Conservation (phyloP, 2,329 filamentous ascomycete species). For the Hypoxylon sp. region DNA sequence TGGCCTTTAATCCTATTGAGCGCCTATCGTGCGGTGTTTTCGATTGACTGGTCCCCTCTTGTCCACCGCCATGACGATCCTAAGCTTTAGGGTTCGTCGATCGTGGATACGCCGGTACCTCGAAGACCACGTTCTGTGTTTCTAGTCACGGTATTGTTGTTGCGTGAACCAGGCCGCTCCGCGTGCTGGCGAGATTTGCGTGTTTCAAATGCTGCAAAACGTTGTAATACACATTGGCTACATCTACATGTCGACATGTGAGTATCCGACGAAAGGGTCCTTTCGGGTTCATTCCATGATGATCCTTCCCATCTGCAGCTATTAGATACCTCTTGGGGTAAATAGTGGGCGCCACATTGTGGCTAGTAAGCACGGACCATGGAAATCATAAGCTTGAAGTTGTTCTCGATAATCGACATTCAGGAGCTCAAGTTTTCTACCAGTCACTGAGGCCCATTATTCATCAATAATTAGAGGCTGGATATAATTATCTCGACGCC, state of each 20-base stretch:
- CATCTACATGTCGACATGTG: slow-evolving; percentile 8
- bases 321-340: background rate
- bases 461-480: background rate
- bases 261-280: slow-evolving; percentile 1
- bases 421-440: too few relatives aligned
- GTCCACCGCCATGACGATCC: slow-evolving; percentile 28
- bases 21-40: slow-evolving; percentile 16
- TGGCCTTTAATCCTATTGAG: slow-evolving; percentile 25
- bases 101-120: slow-evolving; percentile 30
- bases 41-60: slow-evolving; percentile 8
- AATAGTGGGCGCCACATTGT: slow-evolving; percentile 18
- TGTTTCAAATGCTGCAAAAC: slow-evolving; percentile 39
- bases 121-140: slow-evolving; percentile 8
- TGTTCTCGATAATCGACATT: too few relatives aligned
- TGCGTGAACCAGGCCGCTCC: slow-evolving; percentile 56
- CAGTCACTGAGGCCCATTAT: too few relatives aligned
- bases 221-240: slow-evolving; percentile 30
- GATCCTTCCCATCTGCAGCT: background rate
- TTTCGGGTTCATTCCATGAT: slow-evolving; percentile 5
- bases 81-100: slow-evolving; percentile 27
- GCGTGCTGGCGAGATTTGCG: slow-evolving; percentile 13
- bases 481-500: background rate
- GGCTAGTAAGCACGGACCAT: slow-evolving; percentile 2
- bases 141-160: slow-evolving; percentile 59
- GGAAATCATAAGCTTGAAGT: too few relatives aligned